Percentiles rank a stretch among this genome's conserved stretches.
These are phyloP conservation scores for Onygenales sp. DNA, from an alignment of 2,329 filamentous ascomycete species.

Conservation along the genomic window DNA sequence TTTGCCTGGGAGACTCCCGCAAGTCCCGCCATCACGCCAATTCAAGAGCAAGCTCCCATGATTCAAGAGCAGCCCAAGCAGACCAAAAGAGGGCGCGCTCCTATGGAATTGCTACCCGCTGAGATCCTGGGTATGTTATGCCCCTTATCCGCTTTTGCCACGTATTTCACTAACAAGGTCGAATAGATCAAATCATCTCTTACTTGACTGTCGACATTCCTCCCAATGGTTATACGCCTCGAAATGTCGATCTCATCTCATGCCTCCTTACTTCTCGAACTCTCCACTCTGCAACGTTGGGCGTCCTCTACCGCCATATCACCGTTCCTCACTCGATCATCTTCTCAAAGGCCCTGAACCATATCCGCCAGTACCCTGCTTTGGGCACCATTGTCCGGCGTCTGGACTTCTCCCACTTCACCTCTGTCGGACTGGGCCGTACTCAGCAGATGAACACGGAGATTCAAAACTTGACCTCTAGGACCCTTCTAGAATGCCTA, in stretches of 20 bases:
- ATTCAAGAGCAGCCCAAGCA: conserved; percentile 15
- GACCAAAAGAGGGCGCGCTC: conserved; percentile 29
- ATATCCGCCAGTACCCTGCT: conserved; percentile 55
- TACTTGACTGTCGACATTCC: conserved; percentile 64
- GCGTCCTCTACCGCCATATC: conserved; percentile 68
- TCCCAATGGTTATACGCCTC: conserved; percentile 63
- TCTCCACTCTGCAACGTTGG: conserved; percentile 62
- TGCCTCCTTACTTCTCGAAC: conserved; percentile 67
- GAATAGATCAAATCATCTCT: conserved; percentile 60
- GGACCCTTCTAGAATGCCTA: conserved; percentile 62
- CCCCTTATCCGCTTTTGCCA: conserved; percentile 3
- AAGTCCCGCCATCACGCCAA: conserved; percentile 7
- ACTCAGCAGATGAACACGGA: conserved; percentile 65
- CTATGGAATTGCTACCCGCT: conserved; percentile 58
- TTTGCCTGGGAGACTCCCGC: conserved; percentile 33
- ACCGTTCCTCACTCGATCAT: conserved; percentile 75
- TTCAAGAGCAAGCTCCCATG: conserved; percentile 3
- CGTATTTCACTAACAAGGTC: conserved; percentile 6
- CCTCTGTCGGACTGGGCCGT: conserved; percentile 65
- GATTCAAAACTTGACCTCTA: conserved; percentile 65
- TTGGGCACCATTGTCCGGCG: conserved; percentile 68
- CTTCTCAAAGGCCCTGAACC: conserved; percentile 69
- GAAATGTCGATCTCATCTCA: conserved; percentile 69
- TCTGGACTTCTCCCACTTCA: conserved; percentile 79
- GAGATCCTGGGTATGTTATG: conserved; percentile 59